Conservation (phyloP, 192 early-diverging fungal species). For the Umbelopsis vinacea region DNA sequence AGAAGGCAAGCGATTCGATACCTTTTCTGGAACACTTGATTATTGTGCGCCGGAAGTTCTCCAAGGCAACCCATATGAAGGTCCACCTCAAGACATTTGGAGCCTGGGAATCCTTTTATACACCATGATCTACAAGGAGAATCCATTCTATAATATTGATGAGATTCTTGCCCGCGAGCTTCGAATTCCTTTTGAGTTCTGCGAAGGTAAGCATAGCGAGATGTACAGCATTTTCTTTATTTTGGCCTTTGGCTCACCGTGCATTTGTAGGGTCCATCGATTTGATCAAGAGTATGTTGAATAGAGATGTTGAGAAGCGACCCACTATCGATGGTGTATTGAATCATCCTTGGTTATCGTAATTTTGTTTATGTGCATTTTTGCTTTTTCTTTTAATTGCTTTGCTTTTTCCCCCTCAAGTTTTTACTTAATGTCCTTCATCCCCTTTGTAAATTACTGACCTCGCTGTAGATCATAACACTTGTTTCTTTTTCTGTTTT, state of each 20-base stretch:
- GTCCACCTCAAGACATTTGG: constrained; percentile 95
- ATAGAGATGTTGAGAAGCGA: constrained; percentile 68
- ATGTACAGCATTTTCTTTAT: too few relatives aligned
- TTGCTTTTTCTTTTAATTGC: neutral
- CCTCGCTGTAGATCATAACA: too few relatives aligned
- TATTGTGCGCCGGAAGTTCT: constrained; percentile 85
- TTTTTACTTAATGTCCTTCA: neutral
- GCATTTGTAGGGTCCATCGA: constrained; percentile 22
- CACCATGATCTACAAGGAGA: constrained; percentile 70
- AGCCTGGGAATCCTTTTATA: constrained; percentile 84
- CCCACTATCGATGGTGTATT: constrained; percentile 80
- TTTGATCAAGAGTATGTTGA: constrained; percentile 76
- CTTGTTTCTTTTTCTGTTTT: neutral
- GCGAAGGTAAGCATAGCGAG: constrained; percentile 25
- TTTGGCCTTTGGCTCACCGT: too few relatives aligned
- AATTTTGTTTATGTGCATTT: neutral
- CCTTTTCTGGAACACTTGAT: constrained; percentile 83
- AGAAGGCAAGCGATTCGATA: constrained; percentile 59
- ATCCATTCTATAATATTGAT: constrained; percentile 68
- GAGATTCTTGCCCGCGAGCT: constrained; percentile 63
- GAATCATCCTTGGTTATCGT: constrained; percentile 72
- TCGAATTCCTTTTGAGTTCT: constrained; percentile 37
- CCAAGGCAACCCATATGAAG: constrained; percentile 78
- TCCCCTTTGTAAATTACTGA: neutral
- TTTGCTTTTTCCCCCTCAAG: neutral